phyloP scores from a whole-genome alignment of 805 yeast genomes.

The Candida tammaniensis region DNA sequence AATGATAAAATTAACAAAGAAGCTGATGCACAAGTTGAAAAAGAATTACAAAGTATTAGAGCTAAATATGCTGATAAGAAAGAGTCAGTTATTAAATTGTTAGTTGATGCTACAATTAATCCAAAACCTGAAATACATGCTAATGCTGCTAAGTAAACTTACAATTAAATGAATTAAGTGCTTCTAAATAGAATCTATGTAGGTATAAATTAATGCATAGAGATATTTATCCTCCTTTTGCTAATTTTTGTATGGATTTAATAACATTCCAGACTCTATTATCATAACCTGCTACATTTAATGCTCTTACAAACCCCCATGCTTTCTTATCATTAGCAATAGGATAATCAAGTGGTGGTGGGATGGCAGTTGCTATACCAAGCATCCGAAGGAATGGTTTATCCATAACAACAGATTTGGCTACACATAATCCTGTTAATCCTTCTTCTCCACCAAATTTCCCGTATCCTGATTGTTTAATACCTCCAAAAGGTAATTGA shows the following conservation, averaged over 20 bases:
- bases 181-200: background rate
- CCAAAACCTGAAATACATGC: conserved; percentile 83
- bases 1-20: conserved; percentile 75
- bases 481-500: conserved; percentile 97
- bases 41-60: conserved; percentile 68
- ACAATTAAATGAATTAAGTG: too few relatives aligned
- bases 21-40: conserved; percentile 71
- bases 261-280: conserved; percentile 63
- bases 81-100: conserved; percentile 63
- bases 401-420: conserved; percentile 86
- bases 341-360: conserved; percentile 90
- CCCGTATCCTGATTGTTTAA: conserved; percentile 90
- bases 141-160: conserved; percentile 47
- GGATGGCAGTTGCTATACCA: conserved; percentile 74
- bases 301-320: conserved; percentile 80
- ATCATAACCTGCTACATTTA: conserved; percentile 84
- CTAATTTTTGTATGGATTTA: conserved; percentile 37
- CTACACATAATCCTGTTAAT: conserved; percentile 79
- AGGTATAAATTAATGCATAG: background rate
- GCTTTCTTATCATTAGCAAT: conserved; percentile 76
- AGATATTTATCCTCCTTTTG: conserved; percentile 25
- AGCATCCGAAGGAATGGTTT: conserved; percentile 56
- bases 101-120: conserved; percentile 73
- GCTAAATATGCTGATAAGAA: conserved; percentile 62
- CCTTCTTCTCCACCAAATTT: conserved; percentile 99